A percentile compares a stretch with the other conserved stretches of the same genome.
Conservation (phyloP, 2,329 filamentous ascomycete species). For the Dactylellina leptospora region DNA sequence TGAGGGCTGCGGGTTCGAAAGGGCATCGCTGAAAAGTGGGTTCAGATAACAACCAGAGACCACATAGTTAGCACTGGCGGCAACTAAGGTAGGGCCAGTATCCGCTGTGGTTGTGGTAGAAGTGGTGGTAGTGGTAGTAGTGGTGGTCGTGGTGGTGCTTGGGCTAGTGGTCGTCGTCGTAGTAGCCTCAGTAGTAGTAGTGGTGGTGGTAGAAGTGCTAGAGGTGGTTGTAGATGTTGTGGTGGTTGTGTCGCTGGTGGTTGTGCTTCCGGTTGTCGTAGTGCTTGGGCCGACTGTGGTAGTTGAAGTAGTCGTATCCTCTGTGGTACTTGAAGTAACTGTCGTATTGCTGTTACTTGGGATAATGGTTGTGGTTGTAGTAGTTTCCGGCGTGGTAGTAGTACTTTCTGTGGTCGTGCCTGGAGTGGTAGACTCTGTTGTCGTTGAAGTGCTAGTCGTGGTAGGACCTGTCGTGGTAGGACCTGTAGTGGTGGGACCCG, state of each 20-base stretch:
- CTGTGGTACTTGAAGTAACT: background rate
- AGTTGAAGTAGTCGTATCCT: background rate
- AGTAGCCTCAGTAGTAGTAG: background rate
- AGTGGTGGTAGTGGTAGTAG: constrained; percentile 1
- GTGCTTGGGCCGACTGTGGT: background rate
- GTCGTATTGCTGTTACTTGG: background rate
- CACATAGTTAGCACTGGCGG: constrained; percentile 2
- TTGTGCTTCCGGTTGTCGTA: background rate
- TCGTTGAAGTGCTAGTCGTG: background rate
- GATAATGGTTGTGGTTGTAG: background rate
- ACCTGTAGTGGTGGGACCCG: background rate
- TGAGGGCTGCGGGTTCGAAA: background rate
- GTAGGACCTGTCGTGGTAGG: background rate
- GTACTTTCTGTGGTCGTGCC: background rate
- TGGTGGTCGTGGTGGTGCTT: background rate
- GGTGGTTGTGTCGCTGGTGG: background rate
- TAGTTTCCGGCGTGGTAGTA: background rate
- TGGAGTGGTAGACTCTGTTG: background rate
- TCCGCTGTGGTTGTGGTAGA: background rate
- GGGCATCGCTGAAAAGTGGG: constrained; percentile 3
- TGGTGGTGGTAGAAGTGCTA: background rate
- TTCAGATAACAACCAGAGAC: constrained; percentile 17
- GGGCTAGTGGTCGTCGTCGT: background rate
- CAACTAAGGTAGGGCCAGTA: constrained; percentile 10
- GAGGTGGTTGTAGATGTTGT: background rate